Evolutionary conservation across 345 rosid genomes (phyloP), one percentile per base, ranked within the genome.

Genomic region (Noccaea bulbosa): DNA sequence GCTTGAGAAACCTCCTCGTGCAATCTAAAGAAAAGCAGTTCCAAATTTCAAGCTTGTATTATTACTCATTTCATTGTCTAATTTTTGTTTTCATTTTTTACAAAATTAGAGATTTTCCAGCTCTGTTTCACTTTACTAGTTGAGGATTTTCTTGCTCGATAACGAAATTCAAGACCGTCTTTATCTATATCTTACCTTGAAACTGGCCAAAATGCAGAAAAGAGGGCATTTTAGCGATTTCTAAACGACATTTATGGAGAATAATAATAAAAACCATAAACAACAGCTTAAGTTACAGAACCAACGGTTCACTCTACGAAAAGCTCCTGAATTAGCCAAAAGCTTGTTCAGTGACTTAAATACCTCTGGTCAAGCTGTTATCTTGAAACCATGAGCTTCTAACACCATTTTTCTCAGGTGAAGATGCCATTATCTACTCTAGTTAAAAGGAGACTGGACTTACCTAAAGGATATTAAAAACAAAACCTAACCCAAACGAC

Each of bases 1-100:
- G 66, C 67, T 93, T 3, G 92, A 93, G 89, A 93, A 93, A 68
- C 96, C 97, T 70, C 92, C 89, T 9, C 77, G 92, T 71, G 93
- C 91, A 54, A 82, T 89, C 44, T 88, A 83, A 78, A 75, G 32
- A 32, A 45, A 45, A 5, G 4, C 11, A 12, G 32, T 39, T 67
- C 38, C 27, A 0, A 52, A 68, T 7, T 37, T 40, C 34, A 38
- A 67, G 24, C 51, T 56, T 61, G 1, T 27, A 44, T 33, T 68
- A 48, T 37, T 51, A 24, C 49, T 37, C 57, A 60, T 22, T 53
- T 68, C 33, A 11, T 75, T 54, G 49, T 41, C 55, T 22, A 59
- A 47, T 32, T 65, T 65, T 55, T 47, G 52, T 32, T 48, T 39
- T 6, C 17, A 7, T 48, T 39, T 65, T 17, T 30, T 55, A 46